Conservation (phyloP, 2,329 filamentous ascomycete genomes). For the Paecilomyces niveus region DNA sequence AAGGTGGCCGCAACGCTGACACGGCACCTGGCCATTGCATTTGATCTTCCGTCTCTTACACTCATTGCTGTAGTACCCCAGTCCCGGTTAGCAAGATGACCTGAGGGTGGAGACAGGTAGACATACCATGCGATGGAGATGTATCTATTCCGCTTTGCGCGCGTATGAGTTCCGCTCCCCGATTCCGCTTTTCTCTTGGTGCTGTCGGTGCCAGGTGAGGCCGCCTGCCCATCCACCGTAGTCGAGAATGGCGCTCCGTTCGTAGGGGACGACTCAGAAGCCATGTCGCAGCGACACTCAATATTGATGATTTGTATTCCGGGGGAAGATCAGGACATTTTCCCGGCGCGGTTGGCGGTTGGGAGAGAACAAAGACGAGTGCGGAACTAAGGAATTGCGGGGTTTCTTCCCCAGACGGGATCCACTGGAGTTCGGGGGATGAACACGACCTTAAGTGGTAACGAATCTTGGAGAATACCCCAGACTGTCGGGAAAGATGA, state of each 20-base stretch:
- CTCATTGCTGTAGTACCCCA: constrained; percentile 45
- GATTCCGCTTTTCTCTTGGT: constrained; percentile 38
- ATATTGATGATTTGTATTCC: not conserved
- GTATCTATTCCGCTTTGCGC: constrained; percentile 60
- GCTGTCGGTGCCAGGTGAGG: constrained; percentile 17
- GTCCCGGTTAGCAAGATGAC: not conserved
- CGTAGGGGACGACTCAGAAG: constrained; percentile 26
- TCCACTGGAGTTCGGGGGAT: constrained; percentile 1
- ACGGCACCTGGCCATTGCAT: constrained; percentile 59
- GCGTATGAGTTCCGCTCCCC: constrained; percentile 41
- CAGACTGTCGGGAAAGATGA: not conserved
- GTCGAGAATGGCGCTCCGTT: constrained; percentile 18
- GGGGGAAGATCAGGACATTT: not conserved
- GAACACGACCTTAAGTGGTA: not conserved
- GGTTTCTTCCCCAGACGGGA: constrained; percentile 24
- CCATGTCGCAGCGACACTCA: constrained; percentile 14
- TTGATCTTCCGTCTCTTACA: constrained; percentile 63
- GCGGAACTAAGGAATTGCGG: constrained; percentile 20
- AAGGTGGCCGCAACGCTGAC: constrained; percentile 58
- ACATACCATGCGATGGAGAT: constrained; percentile 60
- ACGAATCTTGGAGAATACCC: not conserved
- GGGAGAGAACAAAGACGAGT: constrained; percentile 5
- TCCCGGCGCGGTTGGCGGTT: constrained; percentile 2
- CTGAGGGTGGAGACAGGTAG: not conserved
- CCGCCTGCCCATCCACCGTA: constrained; percentile 15